phyloP scores from a whole-genome alignment of 495 filamentous ascomycete species.

The Aspergillus nidulans region DNA sequence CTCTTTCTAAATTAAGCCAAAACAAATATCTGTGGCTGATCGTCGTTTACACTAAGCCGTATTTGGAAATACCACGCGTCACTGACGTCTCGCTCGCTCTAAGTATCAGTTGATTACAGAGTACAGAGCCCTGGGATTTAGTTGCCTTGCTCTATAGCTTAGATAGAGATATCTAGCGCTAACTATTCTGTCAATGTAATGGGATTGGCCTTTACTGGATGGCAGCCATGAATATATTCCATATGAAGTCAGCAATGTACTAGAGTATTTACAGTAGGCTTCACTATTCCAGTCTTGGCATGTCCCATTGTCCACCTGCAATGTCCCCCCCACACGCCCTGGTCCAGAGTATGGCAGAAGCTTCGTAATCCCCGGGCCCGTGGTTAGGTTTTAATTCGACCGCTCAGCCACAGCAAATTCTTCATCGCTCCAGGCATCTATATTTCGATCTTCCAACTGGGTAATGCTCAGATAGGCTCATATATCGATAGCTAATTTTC shows the following conservation, averaged over 20 bases:
- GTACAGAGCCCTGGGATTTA: no score
- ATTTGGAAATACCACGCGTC: constrained; percentile 11
- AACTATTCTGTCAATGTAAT: no score
- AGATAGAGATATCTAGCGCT: no score
- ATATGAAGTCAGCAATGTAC: not conserved
- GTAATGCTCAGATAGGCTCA: no score
- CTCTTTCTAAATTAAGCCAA: constrained; percentile 9
- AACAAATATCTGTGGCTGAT: constrained; percentile 10
- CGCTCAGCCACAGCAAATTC: not conserved
- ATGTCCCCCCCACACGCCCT: not conserved
- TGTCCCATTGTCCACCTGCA: no score
- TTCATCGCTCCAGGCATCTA: not conserved
- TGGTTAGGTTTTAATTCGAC: not conserved
- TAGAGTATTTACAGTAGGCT: not conserved
- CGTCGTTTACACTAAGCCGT: constrained; percentile 5
- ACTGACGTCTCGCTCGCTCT: constrained; percentile 7
- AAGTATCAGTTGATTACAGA: no score
- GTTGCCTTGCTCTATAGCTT: no score
- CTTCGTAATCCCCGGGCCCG: not conserved
- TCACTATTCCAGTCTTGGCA: constrained; percentile 11
- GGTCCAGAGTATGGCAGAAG: not conserved
- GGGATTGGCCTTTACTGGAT: no score
- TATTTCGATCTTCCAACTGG: no score
- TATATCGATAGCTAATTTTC: not conserved
- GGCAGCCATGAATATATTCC: no score